Base-by-base conservation (phyloP, 306 rosid species). In the Corylus americana region DNA sequence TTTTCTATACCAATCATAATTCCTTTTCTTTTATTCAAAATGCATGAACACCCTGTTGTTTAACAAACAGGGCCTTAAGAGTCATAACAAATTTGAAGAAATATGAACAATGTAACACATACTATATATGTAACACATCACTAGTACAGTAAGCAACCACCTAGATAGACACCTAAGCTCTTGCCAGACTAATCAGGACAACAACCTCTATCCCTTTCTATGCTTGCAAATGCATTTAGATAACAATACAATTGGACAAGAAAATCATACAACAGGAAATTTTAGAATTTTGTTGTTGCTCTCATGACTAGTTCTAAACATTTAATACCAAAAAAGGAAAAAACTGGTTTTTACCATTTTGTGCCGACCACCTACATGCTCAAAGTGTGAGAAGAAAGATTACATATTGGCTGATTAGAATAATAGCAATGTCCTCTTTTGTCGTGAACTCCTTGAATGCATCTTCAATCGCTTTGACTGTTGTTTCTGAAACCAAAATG, bases 351-450 rank as follows among this genome's bases (percentile, higher is more conserved):
- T 67, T 29, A 37, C 29, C 18, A 67, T 35, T 67, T 12, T 35
- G 37, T 17, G 71, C 37, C 22, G 3, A 11, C 27, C 50, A 67
- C 29, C 49, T 67, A 67, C 50, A 42, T 67, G 1, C 25, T 20
- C 4, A 11, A 64, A 54, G 48, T n/a, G 74, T 8, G 80, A 77
- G 8, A 17, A 12, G 70, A 70, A 37, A 83, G 81, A 98, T 90
- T 91, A 93, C 99, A 76, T 88, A 93, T 93, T 95, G 98, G 85
- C 99, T 93, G 76, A 95, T 95, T 83, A 93, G 79, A 82, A 93
- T 92, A 74, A 93, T 83, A 7, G 98, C 97, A 49, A 93, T 80
- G 71, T 95, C 94, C 69, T 95, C 99, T 84, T 87, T 87, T 59
- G 93, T 3, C 13, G 97, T 90, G 81, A 95, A 95, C 75, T 95